These are phyloP conservation scores for Suillus fuscotomentosus DNA, from an alignment of 768 basidiomycete species.

Conservation along the genomic window DNA sequence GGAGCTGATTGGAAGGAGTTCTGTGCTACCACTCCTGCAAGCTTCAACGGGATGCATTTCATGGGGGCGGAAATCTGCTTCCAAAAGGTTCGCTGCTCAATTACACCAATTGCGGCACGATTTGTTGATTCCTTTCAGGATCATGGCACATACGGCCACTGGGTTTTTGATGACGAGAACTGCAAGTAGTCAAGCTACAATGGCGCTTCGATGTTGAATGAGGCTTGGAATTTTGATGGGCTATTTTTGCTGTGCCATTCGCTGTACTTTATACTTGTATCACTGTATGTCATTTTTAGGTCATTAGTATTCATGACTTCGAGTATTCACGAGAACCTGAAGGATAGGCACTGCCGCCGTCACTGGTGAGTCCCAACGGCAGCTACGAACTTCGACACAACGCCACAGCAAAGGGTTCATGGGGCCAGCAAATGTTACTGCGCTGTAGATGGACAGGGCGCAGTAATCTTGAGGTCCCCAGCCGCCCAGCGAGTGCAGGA, in stretches of 20 bases:
- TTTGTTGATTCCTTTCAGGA: slow-evolving; percentile 11
- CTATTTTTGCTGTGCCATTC: not conserved
- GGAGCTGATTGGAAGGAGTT: slow-evolving; percentile 31
- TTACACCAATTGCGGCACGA: not conserved
- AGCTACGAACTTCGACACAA: too few relatives aligned
- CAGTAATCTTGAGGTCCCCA: too few relatives aligned
- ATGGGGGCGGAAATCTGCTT: slow-evolving; percentile 21
- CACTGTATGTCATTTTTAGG: not conserved
- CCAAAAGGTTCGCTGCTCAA: slow-evolving; percentile 15
- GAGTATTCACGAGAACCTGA: not conserved
- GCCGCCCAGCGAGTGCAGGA: too few relatives aligned
- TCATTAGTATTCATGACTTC: not conserved
- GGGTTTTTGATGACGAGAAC: slow-evolving; percentile 21
- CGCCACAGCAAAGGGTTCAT: too few relatives aligned
- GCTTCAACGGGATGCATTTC: slow-evolving; percentile 26
- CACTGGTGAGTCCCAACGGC: too few relatives aligned
- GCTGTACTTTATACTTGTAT: not conserved
- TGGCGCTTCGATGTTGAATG: not conserved
- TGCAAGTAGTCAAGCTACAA: slow-evolving; percentile 7
- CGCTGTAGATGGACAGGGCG: too few relatives aligned
- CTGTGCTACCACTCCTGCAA: slow-evolving; percentile 31
- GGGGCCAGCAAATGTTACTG: too few relatives aligned
- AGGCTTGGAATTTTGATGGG: not conserved
- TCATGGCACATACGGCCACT: slow-evolving; percentile 19
- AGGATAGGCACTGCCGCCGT: not conserved